Conservation (phyloP, 306 rosid species). For the Heteromeles arbutifolia region DNA sequence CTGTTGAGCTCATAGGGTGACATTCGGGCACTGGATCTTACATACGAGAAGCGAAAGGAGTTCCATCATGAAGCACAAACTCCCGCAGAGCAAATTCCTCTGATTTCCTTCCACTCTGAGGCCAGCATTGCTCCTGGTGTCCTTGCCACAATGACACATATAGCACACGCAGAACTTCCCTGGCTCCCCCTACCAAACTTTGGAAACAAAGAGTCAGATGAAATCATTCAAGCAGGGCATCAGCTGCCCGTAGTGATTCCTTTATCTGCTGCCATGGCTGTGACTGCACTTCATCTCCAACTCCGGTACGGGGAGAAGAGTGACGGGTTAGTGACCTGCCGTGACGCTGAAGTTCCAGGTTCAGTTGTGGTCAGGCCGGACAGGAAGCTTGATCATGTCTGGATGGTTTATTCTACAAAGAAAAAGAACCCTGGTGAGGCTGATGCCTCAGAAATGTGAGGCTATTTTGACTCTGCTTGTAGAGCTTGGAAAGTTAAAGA, state of each 20-base stretch:
- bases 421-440: slow-evolving; percentile 41
- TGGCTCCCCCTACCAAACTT: slow-evolving; percentile 43
- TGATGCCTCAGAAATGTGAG: slow-evolving; percentile 70
- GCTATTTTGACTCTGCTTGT: slow-evolving; percentile 63
- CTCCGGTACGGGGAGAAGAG: slow-evolving; percentile 81
- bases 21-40: slow-evolving; percentile 70
- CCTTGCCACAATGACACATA: slow-evolving; percentile 72
- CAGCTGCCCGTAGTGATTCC: slow-evolving; percentile 71
- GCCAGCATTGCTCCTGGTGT: slow-evolving; percentile 59
- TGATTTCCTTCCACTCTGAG: slow-evolving; percentile 69
- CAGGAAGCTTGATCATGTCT: slow-evolving; percentile 76
- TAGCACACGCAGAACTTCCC: slow-evolving; percentile 77
- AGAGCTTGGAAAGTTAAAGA: slow-evolving; percentile 46
- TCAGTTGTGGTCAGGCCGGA: slow-evolving; percentile 63
- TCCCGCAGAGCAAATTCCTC: slow-evolving; percentile 52
- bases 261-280: slow-evolving; percentile 69
- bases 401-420: slow-evolving; percentile 78
- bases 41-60: slow-evolving; percentile 69
- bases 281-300: slow-evolving; percentile 61
- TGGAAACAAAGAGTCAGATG: slow-evolving; percentile 19
- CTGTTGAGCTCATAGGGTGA: slow-evolving; percentile 41
- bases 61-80: slow-evolving; percentile 64
- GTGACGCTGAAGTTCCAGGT: slow-evolving; percentile 82
- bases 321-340: slow-evolving; percentile 62
- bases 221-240: slow-evolving; percentile 25